Base-by-base conservation (phyloP, 2,329 filamentous ascomycete species). In the Monosporascus sp. region DNA sequence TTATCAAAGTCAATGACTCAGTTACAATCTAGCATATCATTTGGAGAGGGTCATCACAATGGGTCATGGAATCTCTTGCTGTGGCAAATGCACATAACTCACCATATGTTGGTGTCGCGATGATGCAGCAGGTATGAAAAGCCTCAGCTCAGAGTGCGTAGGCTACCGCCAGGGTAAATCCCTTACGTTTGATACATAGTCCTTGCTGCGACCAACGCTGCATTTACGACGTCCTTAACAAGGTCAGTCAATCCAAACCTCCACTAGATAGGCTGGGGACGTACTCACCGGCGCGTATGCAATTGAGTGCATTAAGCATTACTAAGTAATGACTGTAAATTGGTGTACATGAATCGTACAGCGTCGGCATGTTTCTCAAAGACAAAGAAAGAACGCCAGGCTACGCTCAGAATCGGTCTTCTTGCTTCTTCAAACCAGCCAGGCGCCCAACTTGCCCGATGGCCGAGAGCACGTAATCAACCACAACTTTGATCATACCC, bases 401-500 rank as follows among this genome's bases (percentile, higher is more conserved):
- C 19, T 35, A 31, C 51, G 48, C 51, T 68, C 50, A 72, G 51
- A 72, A 71, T 26, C 65, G 63, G 20, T 73, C 68, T 20, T 73
- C 70, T 9, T 70, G 64, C 52, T 69, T 72, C 60, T 74, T 76
- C 66, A 69, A 71, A 2, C 73, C 73, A 38, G 70, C 68, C 53
- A 72, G 58, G 16, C 68, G 65, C 24, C 65, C 67, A 53, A 79
- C 66, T 54, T 78, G 72, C 20, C 75, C 75, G 54, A 87, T 79
- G 14, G 72, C 72, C 1, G 77, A 77, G 26, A 81, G 74, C 1
- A 81, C 71, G 22, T 73, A 76, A 63, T 87, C 84, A 20, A 88
- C 82, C 11, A 87, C 66, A 1, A 83, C 79, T 68, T 88, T 88
- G 51, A 85, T 76, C 78, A 88, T 82, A 5, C 85, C 84, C 63